Conservation (phyloP, 1,284 basidiomycete genomes). For the Sporisorium scitamineum region DNA sequence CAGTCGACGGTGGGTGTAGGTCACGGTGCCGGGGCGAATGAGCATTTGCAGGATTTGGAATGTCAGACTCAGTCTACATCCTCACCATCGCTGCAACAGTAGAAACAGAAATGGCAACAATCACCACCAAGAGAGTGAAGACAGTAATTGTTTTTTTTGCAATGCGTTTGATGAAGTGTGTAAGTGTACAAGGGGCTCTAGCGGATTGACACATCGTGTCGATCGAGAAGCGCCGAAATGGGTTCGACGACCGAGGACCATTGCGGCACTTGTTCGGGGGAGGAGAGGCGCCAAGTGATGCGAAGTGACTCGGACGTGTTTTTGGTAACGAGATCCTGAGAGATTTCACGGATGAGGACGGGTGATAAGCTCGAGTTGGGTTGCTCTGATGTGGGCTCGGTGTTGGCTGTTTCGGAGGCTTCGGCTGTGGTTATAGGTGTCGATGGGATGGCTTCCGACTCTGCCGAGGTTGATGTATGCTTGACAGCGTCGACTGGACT, state of each 20-base stretch:
- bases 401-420: not conserved
- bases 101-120: not conserved
- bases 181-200: constrained; percentile 3
- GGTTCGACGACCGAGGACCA: constrained; percentile 22
- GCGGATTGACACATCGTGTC: constrained; percentile 26
- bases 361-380: not conserved
- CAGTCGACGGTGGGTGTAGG: constrained; percentile 50
- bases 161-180: constrained; percentile 1
- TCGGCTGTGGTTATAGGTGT: constrained; percentile 9
- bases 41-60: constrained; percentile 45
- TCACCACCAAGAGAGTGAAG: not conserved
- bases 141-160: not conserved
- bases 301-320: constrained; percentile 28
- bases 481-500: not conserved
- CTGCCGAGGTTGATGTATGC: not conserved
- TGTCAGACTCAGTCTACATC: constrained; percentile 1
- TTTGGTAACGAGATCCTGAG: constrained; percentile 28
- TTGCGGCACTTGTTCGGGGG: not conserved
- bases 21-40: constrained; percentile 51
- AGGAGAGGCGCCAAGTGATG: constrained; percentile 19
- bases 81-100: not conserved
- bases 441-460: not conserved
- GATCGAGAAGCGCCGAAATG: constrained; percentile 28
- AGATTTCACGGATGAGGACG: constrained; percentile 29
- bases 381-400: not conserved